These are phyloP conservation scores for Phaeosphaeriaceae sp. DNA, from an alignment of 2,329 filamentous ascomycete species.

Conservation along the genomic window DNA sequence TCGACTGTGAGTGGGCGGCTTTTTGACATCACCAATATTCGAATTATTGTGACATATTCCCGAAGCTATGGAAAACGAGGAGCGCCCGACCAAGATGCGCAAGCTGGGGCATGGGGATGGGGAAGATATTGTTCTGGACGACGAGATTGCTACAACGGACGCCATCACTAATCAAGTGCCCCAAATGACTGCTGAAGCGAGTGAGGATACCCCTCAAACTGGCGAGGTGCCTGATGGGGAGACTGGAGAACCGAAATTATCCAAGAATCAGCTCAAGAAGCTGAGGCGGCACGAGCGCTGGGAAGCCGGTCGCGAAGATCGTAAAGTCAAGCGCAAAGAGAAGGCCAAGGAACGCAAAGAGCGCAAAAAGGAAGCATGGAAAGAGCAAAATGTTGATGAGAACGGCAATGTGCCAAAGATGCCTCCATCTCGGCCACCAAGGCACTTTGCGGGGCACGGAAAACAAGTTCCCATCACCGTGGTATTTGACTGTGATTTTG, in stretches of 20 bases:
- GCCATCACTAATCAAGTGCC: slow-evolving; percentile 18
- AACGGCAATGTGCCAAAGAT: slow-evolving; percentile 24
- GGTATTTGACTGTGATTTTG: slow-evolving; percentile 91
- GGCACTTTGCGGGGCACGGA: slow-evolving; percentile 41
- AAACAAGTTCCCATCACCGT: slow-evolving; percentile 77
- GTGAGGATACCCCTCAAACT: slow-evolving; percentile 9
- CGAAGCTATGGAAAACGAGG: slow-evolving; percentile 63
- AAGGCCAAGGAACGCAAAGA: slow-evolving; percentile 63
- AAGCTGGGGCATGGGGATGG: slow-evolving; percentile 55
- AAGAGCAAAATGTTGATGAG: slow-evolving; percentile 41
- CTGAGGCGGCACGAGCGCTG: slow-evolving; percentile 74
- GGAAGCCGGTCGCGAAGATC: slow-evolving; percentile 72
- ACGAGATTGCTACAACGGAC: slow-evolving; percentile 16
- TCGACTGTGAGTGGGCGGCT: slow-evolving; percentile 30
- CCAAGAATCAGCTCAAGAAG: slow-evolving; percentile 88
- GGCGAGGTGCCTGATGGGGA: slow-evolving; percentile 12
- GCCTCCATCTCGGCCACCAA: slow-evolving; percentile 25
- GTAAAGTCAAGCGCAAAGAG: slow-evolving; percentile 66
- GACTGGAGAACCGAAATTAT: slow-evolving; percentile 58
- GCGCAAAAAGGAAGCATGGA: slow-evolving; percentile 57
- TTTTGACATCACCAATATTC: slow-evolving; percentile 9
- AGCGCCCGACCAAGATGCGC: slow-evolving; percentile 63
- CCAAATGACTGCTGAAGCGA: slow-evolving; percentile 19
- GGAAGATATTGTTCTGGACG: slow-evolving; percentile 11
- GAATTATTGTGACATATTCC: neutral